Evolutionary conservation across 2,329 filamentous ascomycete genomes (phyloP).

Genomic region (Fusarium nurragi): DNA sequence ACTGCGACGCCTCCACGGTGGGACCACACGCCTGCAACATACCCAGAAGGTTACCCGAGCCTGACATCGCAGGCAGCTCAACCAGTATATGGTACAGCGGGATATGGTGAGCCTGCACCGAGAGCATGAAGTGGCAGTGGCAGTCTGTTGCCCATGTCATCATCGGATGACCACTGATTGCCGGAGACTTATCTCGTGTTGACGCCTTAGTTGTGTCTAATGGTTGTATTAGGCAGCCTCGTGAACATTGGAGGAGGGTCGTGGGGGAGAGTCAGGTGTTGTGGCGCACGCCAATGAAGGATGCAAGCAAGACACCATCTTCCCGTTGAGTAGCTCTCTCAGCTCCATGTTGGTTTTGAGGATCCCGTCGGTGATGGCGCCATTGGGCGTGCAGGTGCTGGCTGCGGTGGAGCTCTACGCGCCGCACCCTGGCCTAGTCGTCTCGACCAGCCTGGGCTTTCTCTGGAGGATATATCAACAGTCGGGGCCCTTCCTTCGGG

Average conservation of each 20-base stretch:
- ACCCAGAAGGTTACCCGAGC: conserved; percentile 53
- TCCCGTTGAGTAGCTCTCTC: conserved; percentile 20
- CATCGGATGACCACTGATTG: conserved; percentile 37
- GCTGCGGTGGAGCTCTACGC: conserved; percentile 24
- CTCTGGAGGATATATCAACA: conserved; percentile 5
- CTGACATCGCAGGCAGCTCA: conserved; percentile 49
- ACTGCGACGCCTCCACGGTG: conserved; percentile 53
- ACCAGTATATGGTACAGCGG: conserved; percentile 54
- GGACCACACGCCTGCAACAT: conserved; percentile 53
- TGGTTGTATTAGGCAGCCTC: conserved; percentile 47
- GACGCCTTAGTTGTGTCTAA: conserved; percentile 29
- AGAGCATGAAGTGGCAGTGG: conserved; percentile 50
- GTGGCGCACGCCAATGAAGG: conserved; percentile 51
- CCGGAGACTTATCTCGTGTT: conserved; percentile 38
- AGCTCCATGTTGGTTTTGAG: conserved; percentile 18
- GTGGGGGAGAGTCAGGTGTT: conserved; percentile 51
- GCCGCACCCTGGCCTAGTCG: conserved; percentile 9
- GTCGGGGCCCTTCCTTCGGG: conserved; percentile 17
- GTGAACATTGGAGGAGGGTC: conserved; percentile 46
- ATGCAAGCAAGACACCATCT: conserved; percentile 36
- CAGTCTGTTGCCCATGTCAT: conserved; percentile 28
- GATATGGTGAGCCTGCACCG: conserved; percentile 56
- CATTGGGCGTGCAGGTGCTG: conserved; percentile 37
- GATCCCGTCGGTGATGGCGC: conserved; percentile 36
- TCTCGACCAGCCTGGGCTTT: not conserved